A percentile compares a stretch with the other conserved stretches of the same genome.
Evolutionary conservation across 306 rosid species (phyloP).

Genomic region (Vigna radiata): DNA sequence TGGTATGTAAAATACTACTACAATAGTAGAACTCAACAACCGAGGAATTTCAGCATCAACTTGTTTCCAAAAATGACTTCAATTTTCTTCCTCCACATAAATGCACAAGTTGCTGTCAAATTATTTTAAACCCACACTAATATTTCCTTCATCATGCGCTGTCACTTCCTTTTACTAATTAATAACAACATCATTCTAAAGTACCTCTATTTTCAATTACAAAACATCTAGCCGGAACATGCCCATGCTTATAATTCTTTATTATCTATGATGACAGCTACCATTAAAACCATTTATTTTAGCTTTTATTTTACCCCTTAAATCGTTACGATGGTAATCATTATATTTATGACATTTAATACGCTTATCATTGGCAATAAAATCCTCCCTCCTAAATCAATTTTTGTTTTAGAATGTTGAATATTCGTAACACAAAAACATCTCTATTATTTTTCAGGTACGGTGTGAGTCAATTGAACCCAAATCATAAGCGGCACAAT

Average conservation of each 20-base stretch:
- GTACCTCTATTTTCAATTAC: not conserved
- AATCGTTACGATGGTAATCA: not conserved
- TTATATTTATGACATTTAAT: not conserved
- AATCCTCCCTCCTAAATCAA: not conserved
- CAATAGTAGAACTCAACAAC: not conserved
- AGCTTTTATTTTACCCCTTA: not conserved
- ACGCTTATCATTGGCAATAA: not conserved
- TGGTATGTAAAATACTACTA: too few relatives aligned
- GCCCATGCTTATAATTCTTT: not conserved
- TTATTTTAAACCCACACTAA: not conserved
- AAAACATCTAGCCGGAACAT: not conserved
- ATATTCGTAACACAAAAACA: not conserved
- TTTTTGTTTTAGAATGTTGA: not conserved
- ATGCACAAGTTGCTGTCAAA: not conserved
- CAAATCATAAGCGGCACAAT: slow-evolving; percentile 2
- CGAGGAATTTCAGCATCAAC: slow-evolving; percentile 1
- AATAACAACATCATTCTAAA: not conserved
- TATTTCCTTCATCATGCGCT: not conserved
- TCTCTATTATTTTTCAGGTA: not conserved
- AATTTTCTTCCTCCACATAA: not conserved
- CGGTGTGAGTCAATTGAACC: not conserved
- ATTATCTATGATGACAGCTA: not conserved
- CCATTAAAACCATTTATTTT: not conserved
- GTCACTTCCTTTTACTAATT: not conserved
- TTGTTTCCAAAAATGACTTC: not conserved